These are phyloP conservation scores for Penicillium samsonianum DNA, from an alignment of 495 filamentous ascomycete species.

Conservation along the genomic window DNA sequence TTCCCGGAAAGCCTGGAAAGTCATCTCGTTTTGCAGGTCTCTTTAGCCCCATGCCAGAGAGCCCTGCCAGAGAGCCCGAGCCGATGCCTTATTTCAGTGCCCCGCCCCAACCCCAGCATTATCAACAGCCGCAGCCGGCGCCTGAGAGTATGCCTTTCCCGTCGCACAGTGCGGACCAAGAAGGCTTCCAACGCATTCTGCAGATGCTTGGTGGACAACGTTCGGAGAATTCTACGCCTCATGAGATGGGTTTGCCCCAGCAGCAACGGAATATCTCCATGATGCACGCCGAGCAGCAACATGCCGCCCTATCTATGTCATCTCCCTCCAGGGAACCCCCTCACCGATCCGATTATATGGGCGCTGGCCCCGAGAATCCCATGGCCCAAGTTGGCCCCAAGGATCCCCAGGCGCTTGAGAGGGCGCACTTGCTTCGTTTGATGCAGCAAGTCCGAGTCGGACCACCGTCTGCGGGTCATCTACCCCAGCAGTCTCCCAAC, in stretches of 20 bases:
- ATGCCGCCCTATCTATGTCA: slow-evolving; percentile 32
- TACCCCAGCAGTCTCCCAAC: slow-evolving; percentile 37
- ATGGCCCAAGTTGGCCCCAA: slow-evolving; percentile 31
- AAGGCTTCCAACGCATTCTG: slow-evolving; percentile 85
- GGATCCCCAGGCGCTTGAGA: slow-evolving; percentile 44
- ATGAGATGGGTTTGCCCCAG: slow-evolving; percentile 32
- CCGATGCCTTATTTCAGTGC: slow-evolving; percentile 29
- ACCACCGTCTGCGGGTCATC: slow-evolving; percentile 31
- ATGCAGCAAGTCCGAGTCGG: slow-evolving; percentile 53
- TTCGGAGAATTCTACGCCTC: slow-evolving; percentile 45
- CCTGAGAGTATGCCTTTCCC: slow-evolving; percentile 36
- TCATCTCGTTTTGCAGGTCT: slow-evolving; percentile 83
- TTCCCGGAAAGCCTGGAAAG: slow-evolving; percentile 45
- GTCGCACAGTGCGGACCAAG: slow-evolving; percentile 72
- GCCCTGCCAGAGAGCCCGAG: slow-evolving; percentile 55
- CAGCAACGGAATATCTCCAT: slow-evolving; percentile 32
- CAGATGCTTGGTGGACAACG: slow-evolving; percentile 70
- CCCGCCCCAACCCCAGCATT: slow-evolving; percentile 10
- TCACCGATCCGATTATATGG: slow-evolving; percentile 36
- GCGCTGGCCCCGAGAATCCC: slow-evolving; percentile 33
- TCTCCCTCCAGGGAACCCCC: slow-evolving; percentile 40
- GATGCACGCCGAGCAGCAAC: slow-evolving; percentile 37
- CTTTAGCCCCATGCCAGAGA: slow-evolving; percentile 67
- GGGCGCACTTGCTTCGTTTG: slow-evolving; percentile 52
- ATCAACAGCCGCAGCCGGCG: neutral